Percentiles rank a stretch among this genome's conserved stretches.
Conservation (phyloP, 768 basidiomycete genomes). For the Tulasnella calospora region DNA sequence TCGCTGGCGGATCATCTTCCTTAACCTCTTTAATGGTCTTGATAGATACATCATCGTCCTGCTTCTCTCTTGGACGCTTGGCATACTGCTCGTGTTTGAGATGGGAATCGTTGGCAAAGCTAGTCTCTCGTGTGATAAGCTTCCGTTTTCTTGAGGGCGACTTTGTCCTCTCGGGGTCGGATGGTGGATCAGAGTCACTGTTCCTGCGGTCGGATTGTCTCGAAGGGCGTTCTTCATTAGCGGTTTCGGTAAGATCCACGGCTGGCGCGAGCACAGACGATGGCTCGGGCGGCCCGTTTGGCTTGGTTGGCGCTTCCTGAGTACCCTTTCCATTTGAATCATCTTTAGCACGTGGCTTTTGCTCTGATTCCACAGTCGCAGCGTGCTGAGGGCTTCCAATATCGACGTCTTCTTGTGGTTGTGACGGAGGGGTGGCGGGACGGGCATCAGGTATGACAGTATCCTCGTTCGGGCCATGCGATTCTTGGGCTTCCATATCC, state of each 20-base stretch:
- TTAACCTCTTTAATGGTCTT: neutral
- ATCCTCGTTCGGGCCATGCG: neutral
- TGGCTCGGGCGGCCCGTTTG: neutral
- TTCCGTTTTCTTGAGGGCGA: constrained; percentile 22
- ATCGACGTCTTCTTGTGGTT: constrained; percentile 8
- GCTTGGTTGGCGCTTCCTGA: neutral
- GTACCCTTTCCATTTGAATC: neutral
- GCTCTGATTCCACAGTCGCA: neutral
- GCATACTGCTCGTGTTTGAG: constrained; percentile 12
- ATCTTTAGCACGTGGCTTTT: neutral
- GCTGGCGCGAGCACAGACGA: neutral
- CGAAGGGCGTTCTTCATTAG: neutral
- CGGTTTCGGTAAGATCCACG: neutral
- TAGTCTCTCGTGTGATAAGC: constrained; percentile 13
- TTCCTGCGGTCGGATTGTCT: neutral
- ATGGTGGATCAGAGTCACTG: neutral
- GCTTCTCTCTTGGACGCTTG: constrained; percentile 16
- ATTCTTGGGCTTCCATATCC: neutral
- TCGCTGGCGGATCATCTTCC: neutral
- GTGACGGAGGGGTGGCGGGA: neutral
- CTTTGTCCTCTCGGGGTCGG: constrained; percentile 9
- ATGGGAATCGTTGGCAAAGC: neutral
- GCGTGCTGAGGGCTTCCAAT: constrained; percentile 13
- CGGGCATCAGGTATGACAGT: neutral
- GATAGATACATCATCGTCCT: neutral